A percentile compares a stretch with the other conserved stretches of the same genome.
Conservation (phyloP, 1,284 basidiomycete species). For the Marasmius sp. region DNA sequence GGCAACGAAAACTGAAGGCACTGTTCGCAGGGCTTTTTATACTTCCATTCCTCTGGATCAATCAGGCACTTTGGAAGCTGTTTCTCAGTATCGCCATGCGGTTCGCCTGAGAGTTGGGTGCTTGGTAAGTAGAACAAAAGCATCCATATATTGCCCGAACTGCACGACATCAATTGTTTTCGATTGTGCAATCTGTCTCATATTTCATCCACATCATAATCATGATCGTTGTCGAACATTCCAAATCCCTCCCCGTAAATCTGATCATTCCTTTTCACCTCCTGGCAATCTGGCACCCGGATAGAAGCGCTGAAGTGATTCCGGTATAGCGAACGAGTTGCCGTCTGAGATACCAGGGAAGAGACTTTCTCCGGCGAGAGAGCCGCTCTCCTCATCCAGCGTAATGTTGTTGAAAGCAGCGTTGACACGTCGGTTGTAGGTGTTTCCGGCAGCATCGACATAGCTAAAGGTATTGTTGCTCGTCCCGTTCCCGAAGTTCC, state of each 20-base stretch:
- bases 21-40: background rate
- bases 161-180: too few species aligned
- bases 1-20: background rate
- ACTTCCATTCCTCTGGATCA: background rate
- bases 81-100: background rate
- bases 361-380: conserved; percentile 35
- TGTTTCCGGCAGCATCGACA: conserved; percentile 57
- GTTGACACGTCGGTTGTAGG: conserved; percentile 59
- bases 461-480: conserved; percentile 70
- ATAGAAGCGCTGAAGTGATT: background rate
- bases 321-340: background rate
- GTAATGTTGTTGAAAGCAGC: conserved; percentile 63
- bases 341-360: background rate
- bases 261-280: too few species aligned
- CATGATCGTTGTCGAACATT: too few species aligned
- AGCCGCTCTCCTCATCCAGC: conserved; percentile 57
- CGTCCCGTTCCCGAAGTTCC: conserved; percentile 41
- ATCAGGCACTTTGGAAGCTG: background rate
- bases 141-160: too few species aligned
- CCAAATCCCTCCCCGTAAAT: too few species aligned
- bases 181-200: too few species aligned
- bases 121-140: too few species aligned
- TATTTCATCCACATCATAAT: too few species aligned
- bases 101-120: background rate
- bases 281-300: background rate